Evolutionary conservation across 495 filamentous ascomycete genomes (phyloP), one percentile per base, ranked within the genome.

Genomic region (Trichocladium antarcticum): DNA sequence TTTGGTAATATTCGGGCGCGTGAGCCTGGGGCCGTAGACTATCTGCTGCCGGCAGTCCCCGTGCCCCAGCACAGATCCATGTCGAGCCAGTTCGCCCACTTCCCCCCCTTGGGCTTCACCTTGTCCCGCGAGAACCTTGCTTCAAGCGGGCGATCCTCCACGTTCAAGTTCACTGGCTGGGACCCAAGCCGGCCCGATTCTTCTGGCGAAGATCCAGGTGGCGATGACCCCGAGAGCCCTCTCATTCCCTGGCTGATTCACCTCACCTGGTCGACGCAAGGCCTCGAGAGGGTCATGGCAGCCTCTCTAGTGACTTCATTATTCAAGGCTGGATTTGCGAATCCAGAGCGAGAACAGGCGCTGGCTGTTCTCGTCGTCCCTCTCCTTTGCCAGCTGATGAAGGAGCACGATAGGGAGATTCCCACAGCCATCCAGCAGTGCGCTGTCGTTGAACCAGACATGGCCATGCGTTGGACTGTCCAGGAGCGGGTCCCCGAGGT

Each of bases 161-260:
- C 50, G 10, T 58, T 60, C 20, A 64, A 58, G 38, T 61, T 67
- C 8, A 57, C 55, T 17, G 62, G 53, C 12, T 45, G 52, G 61
- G 52, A 60, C 50, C 10, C 57, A 42, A 16, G 55, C 51, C 34
- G 60, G 39, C 39, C 48, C 12, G 68, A 68, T 19, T 44, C 60
- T 6, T 46, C 49, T 1, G 58, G 55, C 21, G 53, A 44, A 9
- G 64, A 68, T 2, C 28, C 49, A 2, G 61, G 73, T 7, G 47
- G 67, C 1, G 80, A 83, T 37, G 80, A 87, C 7, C 75, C 81
- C 14, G 90, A 95, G 54, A 93, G 79, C 49, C 77, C 83, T 16
- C 64, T 97, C 10, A 75, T 94, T 35, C 79, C 82, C 10, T 96
- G 88, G 85, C 78, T 98, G 11, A 75, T 96, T 22, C 71, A 78